Base-by-base conservation (phyloP, 108 stramenopile genomes). In the Cyclotella sp. region DNA sequence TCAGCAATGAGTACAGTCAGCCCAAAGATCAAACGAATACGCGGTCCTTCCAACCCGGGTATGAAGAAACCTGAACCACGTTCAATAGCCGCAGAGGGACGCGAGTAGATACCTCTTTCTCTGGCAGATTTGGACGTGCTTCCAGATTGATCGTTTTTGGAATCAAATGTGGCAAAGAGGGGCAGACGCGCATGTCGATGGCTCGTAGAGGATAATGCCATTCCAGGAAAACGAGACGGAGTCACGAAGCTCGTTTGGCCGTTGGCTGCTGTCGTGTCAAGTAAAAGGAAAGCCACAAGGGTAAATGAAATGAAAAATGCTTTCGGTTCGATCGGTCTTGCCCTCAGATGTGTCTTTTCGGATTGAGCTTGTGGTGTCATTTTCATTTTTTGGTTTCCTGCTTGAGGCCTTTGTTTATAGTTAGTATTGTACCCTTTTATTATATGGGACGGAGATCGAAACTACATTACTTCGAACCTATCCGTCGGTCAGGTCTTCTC, bases 61-160 rank as follows among this genome's bases (percentile, higher is more conserved):
- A 98, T 80, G 76, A 96, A 98, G 78, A 98, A 98, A 0, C 97
- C 97, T 6, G 95, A 96, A 22, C 97, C 96, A 26, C 85, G 71
- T 84, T 98, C 97, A 69, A 98, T 95, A 45, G 96, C 97, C 28
- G 92, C 95, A 14, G 96, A 96, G 11, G 97, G 97, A 21, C 97
- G 91, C 9, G 90, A 77, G 72, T 97, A 97, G 63, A 95, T 92
- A 28, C 95, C 95, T 54, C 73, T 61, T 29, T 82, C 81, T 61
- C 81, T 30, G 14, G 74, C 74, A 0, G 81, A 75, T 71, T 63
- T 68, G 15, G 73, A 70, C 26, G 70, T 28, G 15, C 18, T 66
- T 4, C 9, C 27, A 24, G 63, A 26, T 45, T 21, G 4, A 45
- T 44, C 21, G 22, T 44, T 29, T 12, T 62, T 16, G 16, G 34